Base-by-base conservation (phyloP, 2,329 filamentous ascomycete species). In the Stemphylium beticola region DNA sequence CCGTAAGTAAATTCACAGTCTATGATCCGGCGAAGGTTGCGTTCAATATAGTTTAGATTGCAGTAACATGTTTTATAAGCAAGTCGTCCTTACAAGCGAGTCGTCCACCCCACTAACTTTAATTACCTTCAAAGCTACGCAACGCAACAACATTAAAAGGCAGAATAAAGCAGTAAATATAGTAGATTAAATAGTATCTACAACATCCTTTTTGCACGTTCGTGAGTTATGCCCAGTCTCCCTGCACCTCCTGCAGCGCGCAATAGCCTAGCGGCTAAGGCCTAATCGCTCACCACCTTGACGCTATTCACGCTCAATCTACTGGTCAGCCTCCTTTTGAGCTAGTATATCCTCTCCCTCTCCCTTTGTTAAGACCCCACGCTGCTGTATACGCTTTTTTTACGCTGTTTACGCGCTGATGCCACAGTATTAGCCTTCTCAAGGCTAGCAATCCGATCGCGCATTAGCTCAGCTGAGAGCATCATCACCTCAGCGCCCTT, bases 1-100 rank as follows among this genome's bases (percentile, higher is more conserved):
- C 20, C 20, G 20, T 22, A 22, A 22, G 20, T 22, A 22, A 22
- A 22, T 22, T 22, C 20, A 22, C 20, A 22, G 20, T 22, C 20
- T 22, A 22, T 22, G 20, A 22, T 22, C 20, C 20, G 20, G 20
- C 20, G 20, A 22, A 22, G 20, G 20, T 22, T 22, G 20, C 20
- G 20, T 22, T 22, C 20, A 22, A 22, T 22, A 22, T 22, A 22
- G 20, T 22, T 22, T 22, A 22, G 20, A 22, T 22, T 22, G 20
- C 20, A 37, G 11, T 51, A 44, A 51, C 37, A 37, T 49, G 26
- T n/a, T 41, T 49, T 42, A 41, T 36, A 49, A 49, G 46, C 38
- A 31, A 50, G 47, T 38, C n/a, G 39, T 29, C 15, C 17, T 26
- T 43, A 49, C 15, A 49, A 49, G 37, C 37, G 37, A 49, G 48